phyloP scores from a whole-genome alignment of 2,329 filamentous ascomycete species.

The Geoglossum cookeanum region DNA sequence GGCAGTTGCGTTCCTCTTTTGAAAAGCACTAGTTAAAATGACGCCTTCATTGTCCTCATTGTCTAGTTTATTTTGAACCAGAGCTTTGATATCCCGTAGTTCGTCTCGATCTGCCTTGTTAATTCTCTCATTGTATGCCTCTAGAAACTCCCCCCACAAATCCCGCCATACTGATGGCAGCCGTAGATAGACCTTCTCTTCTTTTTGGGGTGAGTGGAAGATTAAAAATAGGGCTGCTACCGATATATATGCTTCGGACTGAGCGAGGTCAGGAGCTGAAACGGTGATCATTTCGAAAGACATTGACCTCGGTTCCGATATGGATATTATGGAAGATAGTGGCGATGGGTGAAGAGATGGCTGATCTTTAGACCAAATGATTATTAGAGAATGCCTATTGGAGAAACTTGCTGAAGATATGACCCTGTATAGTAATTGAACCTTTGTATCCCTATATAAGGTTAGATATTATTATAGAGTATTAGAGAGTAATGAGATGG shows the following conservation, averaged over 20 bases:
- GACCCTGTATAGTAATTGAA: slow-evolving; percentile 45
- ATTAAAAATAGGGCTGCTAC: slow-evolving; percentile 67
- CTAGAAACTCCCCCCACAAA: slow-evolving; percentile 62
- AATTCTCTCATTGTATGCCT: slow-evolving; percentile 46
- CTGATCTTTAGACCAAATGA: slow-evolving; percentile 64
- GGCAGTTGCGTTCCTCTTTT: slow-evolving; percentile 14
- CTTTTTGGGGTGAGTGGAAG: slow-evolving; percentile 57
- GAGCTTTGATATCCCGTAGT: slow-evolving; percentile 47
- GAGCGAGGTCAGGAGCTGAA: slow-evolving; percentile 53
- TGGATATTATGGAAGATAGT: slow-evolving; percentile 23
- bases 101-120: slow-evolving; percentile 51
- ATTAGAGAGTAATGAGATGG: not conserved
- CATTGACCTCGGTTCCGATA: slow-evolving; percentile 27
- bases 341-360: slow-evolving; percentile 26
- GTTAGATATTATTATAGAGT: not conserved
- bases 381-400: slow-evolving; percentile 53
- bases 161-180: slow-evolving; percentile 69
- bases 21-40: not conserved
- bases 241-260: slow-evolving; percentile 75
- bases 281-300: slow-evolving; percentile 56
- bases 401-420: slow-evolving; percentile 58
- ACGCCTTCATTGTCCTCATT: slow-evolving; percentile 20
- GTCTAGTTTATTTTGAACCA: slow-evolving; percentile 50
- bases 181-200: slow-evolving; percentile 67
- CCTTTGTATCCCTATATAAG: slow-evolving; percentile 42